Conservation (phyloP, 2,329 filamentous ascomycete species). For the Corinectria fuckeliana region DNA sequence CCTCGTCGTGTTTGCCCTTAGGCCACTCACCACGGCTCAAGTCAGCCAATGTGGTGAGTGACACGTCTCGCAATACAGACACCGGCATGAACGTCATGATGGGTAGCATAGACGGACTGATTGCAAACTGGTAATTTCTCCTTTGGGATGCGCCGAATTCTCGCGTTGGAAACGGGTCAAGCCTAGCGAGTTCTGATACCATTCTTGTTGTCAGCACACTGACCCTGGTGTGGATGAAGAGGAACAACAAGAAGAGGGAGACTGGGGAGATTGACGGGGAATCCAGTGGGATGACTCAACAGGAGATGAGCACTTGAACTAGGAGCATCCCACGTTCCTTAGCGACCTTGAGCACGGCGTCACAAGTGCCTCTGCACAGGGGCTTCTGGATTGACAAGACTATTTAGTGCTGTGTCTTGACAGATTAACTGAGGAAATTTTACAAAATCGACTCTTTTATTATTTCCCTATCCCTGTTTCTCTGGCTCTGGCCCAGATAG, state of each 20-base stretch:
- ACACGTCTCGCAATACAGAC: slow-evolving; percentile 70
- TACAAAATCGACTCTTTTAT: too few species aligned
- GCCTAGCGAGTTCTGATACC: slow-evolving; percentile 62
- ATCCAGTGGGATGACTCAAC: slow-evolving; percentile 58
- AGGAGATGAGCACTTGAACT: slow-evolving; percentile 68
- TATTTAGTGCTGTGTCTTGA: too few species aligned
- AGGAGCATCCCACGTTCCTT: slow-evolving; percentile 70
- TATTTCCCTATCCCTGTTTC: too few species aligned
- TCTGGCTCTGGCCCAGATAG: too few species aligned
- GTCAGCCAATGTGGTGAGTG: slow-evolving; percentile 75
- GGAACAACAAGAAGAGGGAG: slow-evolving; percentile 59
- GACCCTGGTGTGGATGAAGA: slow-evolving; percentile 65
- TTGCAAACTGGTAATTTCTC: slow-evolving; percentile 69
- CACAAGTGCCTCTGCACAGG: neutral
- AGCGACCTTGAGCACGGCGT: slow-evolving; percentile 45
- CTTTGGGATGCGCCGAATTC: slow-evolving; percentile 69
- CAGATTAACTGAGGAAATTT: too few species aligned
- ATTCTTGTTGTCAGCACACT: slow-evolving; percentile 57
- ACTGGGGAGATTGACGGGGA: slow-evolving; percentile 46
- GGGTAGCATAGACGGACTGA: slow-evolving; percentile 72
- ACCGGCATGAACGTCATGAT: slow-evolving; percentile 74
- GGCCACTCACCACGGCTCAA: slow-evolving; percentile 70
- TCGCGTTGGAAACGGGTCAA: slow-evolving; percentile 73
- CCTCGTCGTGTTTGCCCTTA: slow-evolving; percentile 69
- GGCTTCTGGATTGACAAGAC: too few species aligned